Evolutionary conservation across 768 basidiomycete species (phyloP).

Genomic region (Lactifluus piperatus): DNA sequence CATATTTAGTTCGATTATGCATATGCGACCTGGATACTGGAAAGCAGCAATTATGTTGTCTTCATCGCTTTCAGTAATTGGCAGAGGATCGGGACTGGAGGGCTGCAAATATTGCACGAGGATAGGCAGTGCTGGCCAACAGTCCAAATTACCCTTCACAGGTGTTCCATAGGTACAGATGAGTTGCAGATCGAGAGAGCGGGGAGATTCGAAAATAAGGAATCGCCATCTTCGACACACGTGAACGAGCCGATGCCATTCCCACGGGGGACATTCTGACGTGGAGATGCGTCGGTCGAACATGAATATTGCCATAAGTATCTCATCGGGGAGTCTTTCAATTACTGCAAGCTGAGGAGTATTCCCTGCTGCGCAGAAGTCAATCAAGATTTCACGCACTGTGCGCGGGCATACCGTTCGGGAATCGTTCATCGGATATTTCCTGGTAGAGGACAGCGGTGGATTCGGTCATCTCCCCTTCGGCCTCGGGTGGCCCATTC

Average conservation of each 20-base stretch:
- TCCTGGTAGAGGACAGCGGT: no score
- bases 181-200: not conserved
- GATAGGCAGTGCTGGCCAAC: conserved; percentile 2
- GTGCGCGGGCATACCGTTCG: not conserved
- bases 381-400: no score
- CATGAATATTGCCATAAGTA: not conserved
- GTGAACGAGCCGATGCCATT: not conserved
- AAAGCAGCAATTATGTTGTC: not conserved
- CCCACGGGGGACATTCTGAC: no score
- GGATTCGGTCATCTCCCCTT: no score
- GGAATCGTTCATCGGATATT: no score
- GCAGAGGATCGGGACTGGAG: not conserved
- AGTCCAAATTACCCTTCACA: not conserved
- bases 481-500: no score
- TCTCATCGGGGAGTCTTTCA: not conserved
- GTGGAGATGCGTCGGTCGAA: not conserved
- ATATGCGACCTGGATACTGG: not conserved
- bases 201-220: not conserved
- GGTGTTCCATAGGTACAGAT: conserved; percentile 1
- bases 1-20: not conserved
- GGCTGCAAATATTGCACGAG: not conserved
- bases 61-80: not conserved
- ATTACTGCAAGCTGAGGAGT: not conserved
- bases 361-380: not conserved
- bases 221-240: not conserved